Conservation (phyloP, 2,329 filamentous ascomycete species). For the Aspergillus nomiae region DNA sequence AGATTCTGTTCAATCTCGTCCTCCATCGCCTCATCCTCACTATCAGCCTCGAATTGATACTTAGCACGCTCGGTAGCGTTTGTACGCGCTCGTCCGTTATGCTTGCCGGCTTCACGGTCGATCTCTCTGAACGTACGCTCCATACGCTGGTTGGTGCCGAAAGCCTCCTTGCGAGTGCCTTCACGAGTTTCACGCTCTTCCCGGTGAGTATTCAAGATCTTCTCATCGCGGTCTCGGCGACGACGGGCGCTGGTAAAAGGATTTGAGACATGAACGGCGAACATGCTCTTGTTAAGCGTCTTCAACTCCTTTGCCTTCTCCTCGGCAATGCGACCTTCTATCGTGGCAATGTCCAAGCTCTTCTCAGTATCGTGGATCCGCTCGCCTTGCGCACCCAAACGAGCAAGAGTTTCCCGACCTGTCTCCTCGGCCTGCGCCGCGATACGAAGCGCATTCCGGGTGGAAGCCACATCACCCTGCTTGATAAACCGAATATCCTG, state of each 20-base stretch:
- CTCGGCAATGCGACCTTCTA: constrained; percentile 73
- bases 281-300: constrained; percentile 87
- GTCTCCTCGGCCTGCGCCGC: constrained; percentile 71
- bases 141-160: constrained; percentile 56
- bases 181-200: constrained; percentile 59
- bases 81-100: constrained; percentile 52
- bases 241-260: constrained; percentile 73
- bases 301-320: constrained; percentile 82
- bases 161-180: constrained; percentile 58
- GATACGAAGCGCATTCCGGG: constrained; percentile 68
- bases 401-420: constrained; percentile 70
- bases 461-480: constrained; percentile 73
- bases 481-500: constrained; percentile 75
- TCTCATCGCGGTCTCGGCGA: constrained; percentile 65
- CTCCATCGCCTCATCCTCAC: constrained; percentile 69
- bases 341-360: constrained; percentile 77
- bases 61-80: constrained; percentile 66
- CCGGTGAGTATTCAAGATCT: constrained; percentile 67
- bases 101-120: constrained; percentile 54
- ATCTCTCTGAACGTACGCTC: constrained; percentile 68
- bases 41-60: constrained; percentile 78
- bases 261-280: constrained; percentile 76
- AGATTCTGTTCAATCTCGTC: constrained; percentile 70
- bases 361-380: constrained; percentile 78
- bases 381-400: constrained; percentile 77